Evolutionary conservation across 345 rosid species (phyloP), one percentile per base, ranked within the genome.

Genomic region (Ricinus communis): DNA sequence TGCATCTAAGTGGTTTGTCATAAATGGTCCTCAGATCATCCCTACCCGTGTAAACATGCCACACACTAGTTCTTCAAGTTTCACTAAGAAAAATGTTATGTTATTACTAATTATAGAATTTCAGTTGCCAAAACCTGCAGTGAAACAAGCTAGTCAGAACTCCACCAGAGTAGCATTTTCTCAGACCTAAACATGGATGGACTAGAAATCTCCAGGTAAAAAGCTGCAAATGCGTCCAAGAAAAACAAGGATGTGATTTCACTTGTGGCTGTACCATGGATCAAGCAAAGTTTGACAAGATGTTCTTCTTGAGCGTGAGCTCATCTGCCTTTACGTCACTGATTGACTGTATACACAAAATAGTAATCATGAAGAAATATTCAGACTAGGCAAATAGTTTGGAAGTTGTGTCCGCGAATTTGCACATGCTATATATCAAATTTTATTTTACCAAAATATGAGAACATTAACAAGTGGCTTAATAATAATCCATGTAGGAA

Each of bases 281-380:
- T 82, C 70, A 82, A 49, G 83, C 84, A 66, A 77, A 83, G 19
- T 76, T 52, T 22, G 81, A 74, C 27, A 93, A 82, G 71, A 94
- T 85, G 52, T 90, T 94, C 80, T 80, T 91, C 91, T 91, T 94
- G 70, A 91, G 70, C 41, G 87, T 86, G 74, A 90, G 87, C 69
- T 91, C 96, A 46, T 94, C 98, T 24, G 87, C 93, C 82, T 94
- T 91, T 38, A 78, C 83, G 33, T 90, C 82, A 81, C 93, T 93
- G 76, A 96, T 86, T 5, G 99, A 81, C 99, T 93, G 93, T 82
- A 75, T 22, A 15, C 24, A 65, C 57, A 58, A 30, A 5, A 19
- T 45, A 5, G 21, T 57, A 45, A 58, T 58, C 33, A 15, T 15
- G 45, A 18, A 58, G n/a, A 5, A 43, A 30, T 30, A 22, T 33